Evolutionary conservation across 1,139 yeast species (phyloP).

Genomic region (Yamadazyma trypodendri): DNA sequence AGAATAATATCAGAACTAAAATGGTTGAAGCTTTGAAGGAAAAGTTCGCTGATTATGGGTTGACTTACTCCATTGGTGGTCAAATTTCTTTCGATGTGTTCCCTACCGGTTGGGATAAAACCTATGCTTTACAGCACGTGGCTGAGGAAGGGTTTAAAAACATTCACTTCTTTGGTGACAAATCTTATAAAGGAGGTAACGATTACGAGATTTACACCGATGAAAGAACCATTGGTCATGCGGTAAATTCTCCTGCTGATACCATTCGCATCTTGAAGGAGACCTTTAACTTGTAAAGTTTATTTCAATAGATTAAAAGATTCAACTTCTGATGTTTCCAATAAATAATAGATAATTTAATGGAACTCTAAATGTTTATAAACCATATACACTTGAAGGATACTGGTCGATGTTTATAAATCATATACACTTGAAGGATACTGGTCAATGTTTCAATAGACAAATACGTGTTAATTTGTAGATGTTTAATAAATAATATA

Average conservation of each 20-base stretch:
- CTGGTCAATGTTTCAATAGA: too few relatives aligned
- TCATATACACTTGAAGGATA: too few relatives aligned
- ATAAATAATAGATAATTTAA: too few relatives aligned
- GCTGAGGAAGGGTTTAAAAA: constrained; percentile 77
- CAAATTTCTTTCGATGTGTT: constrained; percentile 98
- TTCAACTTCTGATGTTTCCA: too few relatives aligned
- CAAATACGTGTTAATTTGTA: constrained; percentile 33
- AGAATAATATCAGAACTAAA: constrained; percentile 73
- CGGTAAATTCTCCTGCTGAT: constrained; percentile 86
- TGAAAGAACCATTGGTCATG: constrained; percentile 90
- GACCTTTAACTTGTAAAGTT: too few relatives aligned
- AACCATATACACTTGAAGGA: too few relatives aligned
- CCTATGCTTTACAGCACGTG: constrained; percentile 93
- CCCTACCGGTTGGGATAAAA: constrained; percentile 99
- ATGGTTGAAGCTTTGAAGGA: constrained; percentile 82
- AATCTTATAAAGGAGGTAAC: constrained; percentile 96
- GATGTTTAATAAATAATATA: constrained; percentile 4
- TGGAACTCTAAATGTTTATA: too few relatives aligned
- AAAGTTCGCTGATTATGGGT: constrained; percentile 76
- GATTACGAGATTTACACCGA: constrained; percentile 95
- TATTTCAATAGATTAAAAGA: too few relatives aligned
- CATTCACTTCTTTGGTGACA: constrained; percentile 98
- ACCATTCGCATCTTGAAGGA: constrained; percentile 84
- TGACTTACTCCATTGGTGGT: constrained; percentile 98
- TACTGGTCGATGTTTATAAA: too few relatives aligned